A percentile compares a stretch with the other conserved stretches of the same genome.
phyloP scores from a whole-genome alignment of 495 filamentous ascomycete genomes.

The Talaromyces stipitatus region DNA sequence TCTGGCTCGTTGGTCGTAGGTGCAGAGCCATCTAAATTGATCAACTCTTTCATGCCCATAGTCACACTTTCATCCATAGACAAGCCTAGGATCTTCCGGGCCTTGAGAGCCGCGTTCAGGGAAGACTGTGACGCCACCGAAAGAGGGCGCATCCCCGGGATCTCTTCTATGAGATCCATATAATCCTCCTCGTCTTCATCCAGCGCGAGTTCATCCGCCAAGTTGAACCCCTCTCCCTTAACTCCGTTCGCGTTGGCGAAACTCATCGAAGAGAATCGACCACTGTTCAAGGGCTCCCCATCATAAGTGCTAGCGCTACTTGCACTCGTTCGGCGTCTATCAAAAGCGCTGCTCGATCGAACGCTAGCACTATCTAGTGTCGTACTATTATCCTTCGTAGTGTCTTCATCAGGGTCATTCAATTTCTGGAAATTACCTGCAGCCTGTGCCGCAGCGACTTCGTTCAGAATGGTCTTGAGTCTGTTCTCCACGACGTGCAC shows the following conservation, averaged over 20 bases:
- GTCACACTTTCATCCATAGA: slow-evolving; percentile 25
- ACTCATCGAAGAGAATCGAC: slow-evolving; percentile 60
- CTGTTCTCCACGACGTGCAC: slow-evolving; percentile 82
- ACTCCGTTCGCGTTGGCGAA: slow-evolving; percentile 41
- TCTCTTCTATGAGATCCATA: slow-evolving; percentile 26
- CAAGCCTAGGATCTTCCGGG: slow-evolving; percentile 43
- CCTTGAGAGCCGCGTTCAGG: slow-evolving; percentile 34
- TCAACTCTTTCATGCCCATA: not conserved
- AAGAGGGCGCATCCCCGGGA: slow-evolving; percentile 40
- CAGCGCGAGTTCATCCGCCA: slow-evolving; percentile 86
- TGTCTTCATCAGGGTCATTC: slow-evolving; percentile 15
- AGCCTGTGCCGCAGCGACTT: slow-evolving; percentile 69
- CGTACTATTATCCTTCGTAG: slow-evolving; percentile 25
- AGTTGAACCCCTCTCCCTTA: slow-evolving; percentile 60
- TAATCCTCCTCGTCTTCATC: slow-evolving; percentile 65
- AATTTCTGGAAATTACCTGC: slow-evolving; percentile 24
- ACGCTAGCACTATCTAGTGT: slow-evolving; percentile 69
- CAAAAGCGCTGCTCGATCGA: slow-evolving; percentile 59
- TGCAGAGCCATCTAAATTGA: not conserved
- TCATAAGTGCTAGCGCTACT: slow-evolving; percentile 57
- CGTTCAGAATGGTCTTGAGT: slow-evolving; percentile 73
- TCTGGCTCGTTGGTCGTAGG: slow-evolving; percentile 13
- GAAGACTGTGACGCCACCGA: slow-evolving; percentile 37
- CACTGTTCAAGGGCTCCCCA: slow-evolving; percentile 26
- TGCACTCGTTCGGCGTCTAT: slow-evolving; percentile 43